Evolutionary conservation across 768 basidiomycete genomes (phyloP).

Genomic region (Cyathus striatus): DNA sequence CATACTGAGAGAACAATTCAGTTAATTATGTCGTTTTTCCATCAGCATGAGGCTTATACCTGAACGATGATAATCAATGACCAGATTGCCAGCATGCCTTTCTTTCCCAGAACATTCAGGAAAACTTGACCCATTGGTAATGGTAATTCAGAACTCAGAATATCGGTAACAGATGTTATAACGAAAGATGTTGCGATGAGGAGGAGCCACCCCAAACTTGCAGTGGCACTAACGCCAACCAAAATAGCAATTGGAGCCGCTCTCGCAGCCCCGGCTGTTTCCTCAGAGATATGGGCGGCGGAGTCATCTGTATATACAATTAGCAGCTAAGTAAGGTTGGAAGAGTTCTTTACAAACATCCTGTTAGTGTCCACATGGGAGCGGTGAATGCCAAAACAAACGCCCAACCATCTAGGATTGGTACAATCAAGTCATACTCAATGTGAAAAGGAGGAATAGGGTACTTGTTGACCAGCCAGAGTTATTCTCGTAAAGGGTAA

Average conservation of each 20-base stretch:
- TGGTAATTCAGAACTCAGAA: constrained; percentile 46
- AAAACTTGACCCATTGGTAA: constrained; percentile 74
- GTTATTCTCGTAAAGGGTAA: constrained; percentile 67
- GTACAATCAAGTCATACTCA: not conserved
- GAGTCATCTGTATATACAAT: constrained; percentile 51
- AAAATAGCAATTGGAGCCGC: constrained; percentile 70
- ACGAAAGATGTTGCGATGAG: constrained; percentile 64
- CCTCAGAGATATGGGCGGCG: constrained; percentile 72
- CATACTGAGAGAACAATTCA: constrained; percentile 36
- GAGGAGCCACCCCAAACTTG: constrained; percentile 61
- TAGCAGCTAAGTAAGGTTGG: constrained; percentile 1
- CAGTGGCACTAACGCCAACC: constrained; percentile 54
- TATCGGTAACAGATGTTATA: constrained; percentile 44
- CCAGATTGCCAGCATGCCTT: constrained; percentile 71
- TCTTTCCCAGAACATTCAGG: constrained; percentile 57
- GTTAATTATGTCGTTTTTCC: not conserved
- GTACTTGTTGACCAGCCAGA: constrained; percentile 62
- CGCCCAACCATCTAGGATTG: constrained; percentile 60
- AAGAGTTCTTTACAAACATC: constrained; percentile 45
- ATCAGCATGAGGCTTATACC: constrained; percentile 10
- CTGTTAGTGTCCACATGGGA: constrained; percentile 78
- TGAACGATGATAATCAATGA: constrained; percentile 61
- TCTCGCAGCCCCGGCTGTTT: constrained; percentile 56
- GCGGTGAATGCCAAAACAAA: constrained; percentile 69
- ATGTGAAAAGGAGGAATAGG: constrained; percentile 10